Percentiles rank a stretch among this genome's conserved stretches.
phyloP scores from a whole-genome alignment of 2,329 filamentous ascomycete genomes.

The Waltergamsia citrina region DNA sequence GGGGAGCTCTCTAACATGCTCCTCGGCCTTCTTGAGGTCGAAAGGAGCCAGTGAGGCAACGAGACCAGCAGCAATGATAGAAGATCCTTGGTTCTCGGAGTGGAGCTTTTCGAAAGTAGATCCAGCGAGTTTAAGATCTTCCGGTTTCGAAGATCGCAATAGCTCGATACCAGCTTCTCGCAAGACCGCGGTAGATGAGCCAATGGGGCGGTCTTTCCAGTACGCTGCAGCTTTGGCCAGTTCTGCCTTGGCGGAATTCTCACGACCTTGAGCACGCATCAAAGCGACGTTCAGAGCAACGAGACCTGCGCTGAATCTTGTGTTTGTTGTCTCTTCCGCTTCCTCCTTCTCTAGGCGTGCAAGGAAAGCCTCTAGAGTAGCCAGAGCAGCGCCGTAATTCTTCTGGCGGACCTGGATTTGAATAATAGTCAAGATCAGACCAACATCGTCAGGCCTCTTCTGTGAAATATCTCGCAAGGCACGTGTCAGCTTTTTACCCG shows the following conservation, averaged over 20 bases:
- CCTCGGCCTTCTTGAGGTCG: constrained; percentile 44
- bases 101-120: constrained; percentile 72
- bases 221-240: constrained; percentile 71
- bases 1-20: constrained; percentile 48
- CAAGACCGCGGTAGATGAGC: constrained; percentile 52
- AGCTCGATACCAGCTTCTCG: constrained; percentile 77
- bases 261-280: constrained; percentile 67
- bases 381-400: constrained; percentile 64
- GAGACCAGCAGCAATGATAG: constrained; percentile 68
- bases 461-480: constrained; percentile 60
- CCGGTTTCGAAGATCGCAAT: constrained; percentile 60
- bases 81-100: constrained; percentile 55
- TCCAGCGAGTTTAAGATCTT: constrained; percentile 61
- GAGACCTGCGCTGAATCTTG: constrained; percentile 76
- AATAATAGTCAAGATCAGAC: constrained; percentile 67
- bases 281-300: constrained; percentile 72
- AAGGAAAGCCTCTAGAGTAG: constrained; percentile 68
- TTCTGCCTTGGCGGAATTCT: constrained; percentile 60
- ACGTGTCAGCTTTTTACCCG: constrained; percentile 60
- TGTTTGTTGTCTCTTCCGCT: constrained; percentile 36
- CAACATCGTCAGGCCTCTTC: constrained; percentile 69
- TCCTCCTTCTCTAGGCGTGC: constrained; percentile 56
- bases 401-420: constrained; percentile 70
- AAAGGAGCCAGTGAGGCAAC: constrained; percentile 68
- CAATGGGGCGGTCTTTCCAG: constrained; percentile 56